A percentile compares a stretch with the other conserved stretches of the same genome.
Evolutionary conservation across 2,329 filamentous ascomycete species (phyloP).

Genomic region (Mycocentrospora acerina): DNA sequence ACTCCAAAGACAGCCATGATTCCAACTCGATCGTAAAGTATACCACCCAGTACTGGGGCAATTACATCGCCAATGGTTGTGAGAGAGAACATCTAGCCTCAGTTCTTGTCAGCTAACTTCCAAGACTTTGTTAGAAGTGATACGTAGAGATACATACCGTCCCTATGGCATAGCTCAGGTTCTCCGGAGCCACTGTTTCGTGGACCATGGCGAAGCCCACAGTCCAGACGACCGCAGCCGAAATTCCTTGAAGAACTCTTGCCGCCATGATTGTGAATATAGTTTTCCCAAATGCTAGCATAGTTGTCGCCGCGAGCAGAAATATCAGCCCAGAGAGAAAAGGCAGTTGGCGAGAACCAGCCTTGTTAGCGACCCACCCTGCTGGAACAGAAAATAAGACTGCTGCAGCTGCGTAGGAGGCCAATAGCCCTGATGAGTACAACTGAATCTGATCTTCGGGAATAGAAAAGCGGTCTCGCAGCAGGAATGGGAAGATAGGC

Average conservation of each 20-base stretch:
- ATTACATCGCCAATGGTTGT: constrained; percentile 59
- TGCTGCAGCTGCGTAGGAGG: constrained; percentile 56
- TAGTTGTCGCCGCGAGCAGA: constrained; percentile 55
- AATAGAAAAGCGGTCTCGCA: constrained; percentile 53
- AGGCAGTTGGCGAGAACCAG: constrained; percentile 56
- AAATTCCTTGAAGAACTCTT: constrained; percentile 59
- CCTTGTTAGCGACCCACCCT: constrained; percentile 58
- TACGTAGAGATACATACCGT: no score
- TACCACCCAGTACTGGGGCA: constrained; percentile 60
- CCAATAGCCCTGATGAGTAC: constrained; percentile 56
- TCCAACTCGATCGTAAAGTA: constrained; percentile 61
- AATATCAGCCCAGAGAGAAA: constrained; percentile 59
- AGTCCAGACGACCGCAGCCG: constrained; percentile 61
- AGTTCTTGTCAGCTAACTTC: no score
- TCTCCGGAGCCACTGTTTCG: constrained; percentile 59
- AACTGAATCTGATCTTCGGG: constrained; percentile 54
- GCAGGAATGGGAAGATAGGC: constrained; percentile 60
- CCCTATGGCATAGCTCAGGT: constrained; percentile 63
- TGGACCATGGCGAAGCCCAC: constrained; percentile 60
- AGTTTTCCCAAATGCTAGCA: constrained; percentile 55
- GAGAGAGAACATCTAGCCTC: constrained; percentile 62
- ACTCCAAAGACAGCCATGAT: constrained; percentile 61
- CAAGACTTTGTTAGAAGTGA: no score
- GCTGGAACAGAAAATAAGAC: constrained; percentile 54
- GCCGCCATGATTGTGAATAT: constrained; percentile 54